Evolutionary conservation across 345 rosid genomes (phyloP), one percentile per base, ranked within the genome.

Genomic region (Chamaenerion angustifolium): DNA sequence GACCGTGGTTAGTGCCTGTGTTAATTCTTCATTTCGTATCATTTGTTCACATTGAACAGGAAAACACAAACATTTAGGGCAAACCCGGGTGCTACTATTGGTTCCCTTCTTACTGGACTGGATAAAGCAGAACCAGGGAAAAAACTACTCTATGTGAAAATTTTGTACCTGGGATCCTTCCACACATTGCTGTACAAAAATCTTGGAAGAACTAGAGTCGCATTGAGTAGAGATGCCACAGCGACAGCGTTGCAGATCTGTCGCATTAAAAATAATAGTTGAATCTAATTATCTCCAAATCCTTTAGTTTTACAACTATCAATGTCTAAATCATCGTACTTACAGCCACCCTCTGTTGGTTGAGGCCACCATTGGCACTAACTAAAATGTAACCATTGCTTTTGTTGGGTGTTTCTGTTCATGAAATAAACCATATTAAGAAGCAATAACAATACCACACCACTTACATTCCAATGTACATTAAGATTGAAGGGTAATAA

Each of bases 151-250:
- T 23, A 23, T 2, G 3, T 23, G 27, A 23, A 31, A 31, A 31
- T 31, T 31, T 31, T 31, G 37, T 31, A 86, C 95, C 95, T 90
- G 1, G 96, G 93, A 76, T 90, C 98, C 64, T 78, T 86, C 98
- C 96, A 86, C n/a, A 86, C 94, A 56, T 80, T 90, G 80, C 98
- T 90, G 77, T 86, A 86, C 43, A 83, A 84, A 69, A 90, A 86
- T 71, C 63, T 74, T 10, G 98, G 98, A 60, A 83, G 64, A 64
- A 80, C 77, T 49, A 90, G 68, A 49, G 87, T 79, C 16, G 94
- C 88, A 3, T 90, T 80, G 13, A 90, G 92, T 49, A 83, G 64
- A 48, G 80, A 71, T 16, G 98, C 92, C 70, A 83, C 75, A 0
- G 94, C 71, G 56, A 86, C 83, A 16, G 85, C 86, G 42, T 86